Conservation (phyloP, 192 early-diverging fungal genomes). For the Rhizoclosmatium sp. region DNA sequence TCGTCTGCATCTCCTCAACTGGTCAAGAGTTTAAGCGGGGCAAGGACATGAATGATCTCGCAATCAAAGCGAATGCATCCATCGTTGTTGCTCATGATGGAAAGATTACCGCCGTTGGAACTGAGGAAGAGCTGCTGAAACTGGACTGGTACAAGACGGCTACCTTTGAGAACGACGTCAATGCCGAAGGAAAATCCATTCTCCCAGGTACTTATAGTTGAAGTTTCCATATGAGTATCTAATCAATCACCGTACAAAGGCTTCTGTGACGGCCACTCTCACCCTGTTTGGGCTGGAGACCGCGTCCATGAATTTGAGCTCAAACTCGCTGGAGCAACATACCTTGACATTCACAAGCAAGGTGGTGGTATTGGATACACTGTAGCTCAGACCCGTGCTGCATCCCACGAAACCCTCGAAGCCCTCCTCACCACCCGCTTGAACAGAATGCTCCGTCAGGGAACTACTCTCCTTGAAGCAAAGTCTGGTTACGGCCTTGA, state of each 20-base stretch:
- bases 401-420: conserved; percentile 6
- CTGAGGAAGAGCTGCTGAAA: background rate
- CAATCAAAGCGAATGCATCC: background rate
- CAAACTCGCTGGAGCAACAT: conserved; percentile 40
- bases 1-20: background rate
- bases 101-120: conserved; percentile 7
- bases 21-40: conserved; percentile 7
- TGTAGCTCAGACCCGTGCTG: conserved; percentile 24
- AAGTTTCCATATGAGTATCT: background rate
- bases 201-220: conserved; percentile 6
- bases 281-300: conserved; percentile 40
- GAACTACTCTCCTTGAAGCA: conserved; percentile 36
- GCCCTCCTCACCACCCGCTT: conserved; percentile 21
- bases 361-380: conserved; percentile 40
- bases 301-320: conserved; percentile 41
- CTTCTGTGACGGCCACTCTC: conserved; percentile 38
- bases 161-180: conserved; percentile 19
- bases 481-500: conserved; percentile 38
- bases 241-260: background rate
- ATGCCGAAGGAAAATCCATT: conserved; percentile 10
- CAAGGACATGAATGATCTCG: conserved; percentile 16
- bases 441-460: conserved; percentile 22
- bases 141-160: conserved; percentile 12
- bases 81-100: conserved; percentile 24
- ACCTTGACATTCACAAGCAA: conserved; percentile 37